phyloP scores from a whole-genome alignment of 371 early-diverging fungal species.

The Actinomortierella ambigua region DNA sequence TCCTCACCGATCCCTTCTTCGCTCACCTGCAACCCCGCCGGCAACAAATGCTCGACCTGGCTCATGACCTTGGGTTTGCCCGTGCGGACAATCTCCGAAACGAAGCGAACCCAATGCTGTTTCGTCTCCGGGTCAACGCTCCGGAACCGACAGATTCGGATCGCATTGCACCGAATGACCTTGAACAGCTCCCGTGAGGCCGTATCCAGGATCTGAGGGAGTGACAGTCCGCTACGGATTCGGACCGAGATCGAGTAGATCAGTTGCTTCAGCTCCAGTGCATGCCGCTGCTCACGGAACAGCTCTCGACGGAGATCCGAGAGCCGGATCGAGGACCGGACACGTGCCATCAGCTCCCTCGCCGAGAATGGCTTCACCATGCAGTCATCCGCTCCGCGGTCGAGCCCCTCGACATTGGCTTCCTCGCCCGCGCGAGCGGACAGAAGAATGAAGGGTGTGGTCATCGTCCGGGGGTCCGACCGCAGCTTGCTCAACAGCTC shows the following conservation, averaged over 20 bases:
- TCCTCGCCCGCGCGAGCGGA: constrained; percentile 55
- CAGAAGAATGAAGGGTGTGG: constrained; percentile 55
- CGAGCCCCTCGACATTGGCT: constrained; percentile 53
- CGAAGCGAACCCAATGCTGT: constrained; percentile 41
- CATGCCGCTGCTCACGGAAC: constrained; percentile 40
- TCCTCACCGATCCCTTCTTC: too few species aligned
- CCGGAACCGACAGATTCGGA: constrained; percentile 49
- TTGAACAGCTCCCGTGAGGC: constrained; percentile 41
- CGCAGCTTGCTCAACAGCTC: constrained; percentile 48
- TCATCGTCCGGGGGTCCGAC: constrained; percentile 22
- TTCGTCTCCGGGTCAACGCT: constrained; percentile 46
- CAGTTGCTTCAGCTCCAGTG: constrained; percentile 46
- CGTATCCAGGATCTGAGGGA: constrained; percentile 37
- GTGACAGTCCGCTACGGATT: constrained; percentile 38
- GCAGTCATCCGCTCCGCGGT: constrained; percentile 53
- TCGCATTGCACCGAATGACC: constrained; percentile 40
- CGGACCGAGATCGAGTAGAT: constrained; percentile 46
- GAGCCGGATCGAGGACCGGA: constrained; percentile 48
- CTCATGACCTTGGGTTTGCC: constrained; percentile 33
- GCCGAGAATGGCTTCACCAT: constrained; percentile 56
- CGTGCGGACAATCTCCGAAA: constrained; percentile 26
- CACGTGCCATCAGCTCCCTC: constrained; percentile 54
- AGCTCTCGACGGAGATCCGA: constrained; percentile 48
- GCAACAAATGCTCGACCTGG: constrained; percentile 20
- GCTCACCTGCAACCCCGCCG: constrained; percentile 25